Base-by-base conservation (phyloP, 306 rosid genomes). In the Cicer bijugum region DNA sequence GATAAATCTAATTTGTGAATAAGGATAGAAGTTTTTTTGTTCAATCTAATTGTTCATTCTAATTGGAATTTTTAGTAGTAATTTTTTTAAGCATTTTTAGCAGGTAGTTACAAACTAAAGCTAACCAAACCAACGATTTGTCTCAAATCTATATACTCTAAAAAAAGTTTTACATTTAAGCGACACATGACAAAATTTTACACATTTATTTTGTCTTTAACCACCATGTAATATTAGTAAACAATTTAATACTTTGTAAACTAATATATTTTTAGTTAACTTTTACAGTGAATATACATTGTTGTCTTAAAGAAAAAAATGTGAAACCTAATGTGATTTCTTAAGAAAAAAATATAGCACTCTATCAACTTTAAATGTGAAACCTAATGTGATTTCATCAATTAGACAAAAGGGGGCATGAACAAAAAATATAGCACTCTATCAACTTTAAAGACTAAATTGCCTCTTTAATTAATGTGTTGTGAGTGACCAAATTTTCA, bases 101-200 rank as follows among this genome's bases (percentile, higher is more conserved):
- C 33, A 59, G 19, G 65, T 12, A 59, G 65, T 59, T 59, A 9
- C 65, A 59, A 59, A 59, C 44, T 59, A 6, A 59, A 59, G 65
- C 7, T 59, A 59, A 59, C 65, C 16, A 33, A 59, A 59, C 65
- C 42, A 33, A 59, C 17, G 2, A 37, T 33, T 59, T 59, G 65
- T 33, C 65, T 59, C 65, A 59, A 59, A 33, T 59, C 16, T 6
- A 56, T 9, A 12, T 33, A 28, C 33, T 33, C 40, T 12, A 58
- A 28, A 28, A 33, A 59, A 28, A 12, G 6, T 0, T 12, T 23
- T 58, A 11, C 64, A 58, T 40, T 6, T 12, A 59, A 6, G 58
- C 33, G 40, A 6, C 4, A 58, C 11, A 6, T 58, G 42, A 28
- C 42, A 33, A 58, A 28, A 12, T 6, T 20, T 10, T 10, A 57